These are phyloP conservation scores for Tanacetum coccineum DNA, from an alignment of 129 eudicot genomes.

Conservation along the genomic window DNA sequence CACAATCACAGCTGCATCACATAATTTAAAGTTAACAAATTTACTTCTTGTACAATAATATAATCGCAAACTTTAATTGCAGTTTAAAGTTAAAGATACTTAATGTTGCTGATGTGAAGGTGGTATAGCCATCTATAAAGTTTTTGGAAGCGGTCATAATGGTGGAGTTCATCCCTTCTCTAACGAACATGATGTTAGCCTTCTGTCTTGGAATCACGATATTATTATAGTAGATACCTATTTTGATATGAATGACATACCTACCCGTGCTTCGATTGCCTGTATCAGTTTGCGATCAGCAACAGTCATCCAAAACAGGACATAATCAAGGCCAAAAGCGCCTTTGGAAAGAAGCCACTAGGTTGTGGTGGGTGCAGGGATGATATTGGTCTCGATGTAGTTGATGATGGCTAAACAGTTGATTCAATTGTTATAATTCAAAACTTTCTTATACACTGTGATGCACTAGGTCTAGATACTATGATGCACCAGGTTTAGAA, in stretches of 20 bases:
- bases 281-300: slow-evolving; percentile 41
- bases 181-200: slow-evolving; percentile 58
- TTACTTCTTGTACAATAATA: too few relatives aligned
- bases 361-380: not conserved
- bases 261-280: slow-evolving; percentile 32
- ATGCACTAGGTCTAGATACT: too few relatives aligned
- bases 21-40: not conserved
- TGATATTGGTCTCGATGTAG: slow-evolving; percentile 31
- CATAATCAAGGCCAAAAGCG: not conserved
- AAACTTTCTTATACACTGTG: too few relatives aligned
- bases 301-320: slow-evolving; percentile 42
- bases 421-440: too few relatives aligned
- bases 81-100: not conserved
- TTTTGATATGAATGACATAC: slow-evolving; percentile 52
- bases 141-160: slow-evolving; percentile 58
- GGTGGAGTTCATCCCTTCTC: slow-evolving; percentile 76
- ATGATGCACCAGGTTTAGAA: too few relatives aligned
- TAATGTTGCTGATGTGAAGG: slow-evolving; percentile 80
- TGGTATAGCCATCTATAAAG: slow-evolving; percentile 64
- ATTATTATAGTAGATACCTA: slow-evolving; percentile 64
- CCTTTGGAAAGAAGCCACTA: slow-evolving; percentile 15
- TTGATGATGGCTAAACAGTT: slow-evolving; percentile 63
- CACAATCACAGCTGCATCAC: slow-evolving; percentile 72
- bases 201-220: slow-evolving; percentile 58
- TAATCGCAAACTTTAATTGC: too few relatives aligned